Evolutionary conservation across 2,329 filamentous ascomycete genomes (phyloP).

Genomic region (Cladosporium velox): DNA sequence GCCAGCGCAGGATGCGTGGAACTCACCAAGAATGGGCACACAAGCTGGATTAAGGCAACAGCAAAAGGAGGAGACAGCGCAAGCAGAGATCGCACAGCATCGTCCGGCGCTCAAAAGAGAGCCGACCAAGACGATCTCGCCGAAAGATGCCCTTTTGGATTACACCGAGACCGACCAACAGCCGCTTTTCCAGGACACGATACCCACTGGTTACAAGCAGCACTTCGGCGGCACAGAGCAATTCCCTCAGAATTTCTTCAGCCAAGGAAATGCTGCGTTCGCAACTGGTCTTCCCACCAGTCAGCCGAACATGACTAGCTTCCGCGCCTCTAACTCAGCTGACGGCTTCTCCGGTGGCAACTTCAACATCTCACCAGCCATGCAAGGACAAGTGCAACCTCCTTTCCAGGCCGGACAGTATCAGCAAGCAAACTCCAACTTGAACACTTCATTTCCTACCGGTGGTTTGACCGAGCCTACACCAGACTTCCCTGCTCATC

Average conservation of each 20-base stretch:
- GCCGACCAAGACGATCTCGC: conserved; percentile 80
- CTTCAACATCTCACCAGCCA: conserved; percentile 30
- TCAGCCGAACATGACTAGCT: conserved; percentile 43
- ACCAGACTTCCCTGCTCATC: conserved; percentile 60
- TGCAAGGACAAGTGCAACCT: conserved; percentile 28
- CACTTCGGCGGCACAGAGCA: conserved; percentile 37
- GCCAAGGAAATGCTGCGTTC: conserved; percentile 47
- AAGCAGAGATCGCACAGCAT: conserved; percentile 40
- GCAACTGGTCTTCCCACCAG: conserved; percentile 46
- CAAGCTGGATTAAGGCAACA: conserved; percentile 64
- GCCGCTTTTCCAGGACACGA: conserved; percentile 68
- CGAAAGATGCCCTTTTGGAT: conserved; percentile 86
- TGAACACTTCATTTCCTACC: conserved; percentile 33
- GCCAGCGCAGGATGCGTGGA: conserved; percentile 45
- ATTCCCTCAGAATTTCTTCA: conserved; percentile 49
- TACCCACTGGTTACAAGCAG: conserved; percentile 39
- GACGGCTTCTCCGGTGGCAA: conserved; percentile 34
- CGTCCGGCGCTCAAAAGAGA: conserved; percentile 38
- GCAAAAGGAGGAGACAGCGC: conserved; percentile 62
- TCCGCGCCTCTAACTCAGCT: conserved; percentile 47
- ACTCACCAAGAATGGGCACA: conserved; percentile 52
- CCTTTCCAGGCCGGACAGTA: conserved; percentile 32
- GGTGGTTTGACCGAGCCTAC: conserved; percentile 42
- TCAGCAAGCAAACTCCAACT: conserved; percentile 27
- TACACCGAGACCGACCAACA: conserved; percentile 76